These are phyloP conservation scores for Cardamine chenopodiifolia DNA, from an alignment of 345 rosid genomes.

Conservation along the genomic window DNA sequence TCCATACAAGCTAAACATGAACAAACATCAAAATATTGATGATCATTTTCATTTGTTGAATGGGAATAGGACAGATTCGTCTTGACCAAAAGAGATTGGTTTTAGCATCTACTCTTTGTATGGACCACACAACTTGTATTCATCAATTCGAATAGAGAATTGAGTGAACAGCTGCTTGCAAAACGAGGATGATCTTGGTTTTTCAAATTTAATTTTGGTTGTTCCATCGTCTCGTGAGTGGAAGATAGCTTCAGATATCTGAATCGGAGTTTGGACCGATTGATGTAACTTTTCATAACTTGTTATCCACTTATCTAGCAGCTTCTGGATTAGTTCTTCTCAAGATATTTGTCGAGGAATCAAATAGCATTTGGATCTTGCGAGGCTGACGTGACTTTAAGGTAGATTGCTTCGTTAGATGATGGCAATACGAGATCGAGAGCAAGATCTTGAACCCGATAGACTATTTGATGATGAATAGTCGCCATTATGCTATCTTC, in stretches of 20 bases:
- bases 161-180: background rate
- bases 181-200: background rate
- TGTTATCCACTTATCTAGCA: background rate
- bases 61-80: background rate
- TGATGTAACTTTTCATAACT: background rate
- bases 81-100: background rate
- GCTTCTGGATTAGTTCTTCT: background rate
- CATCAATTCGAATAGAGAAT: background rate
- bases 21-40: background rate
- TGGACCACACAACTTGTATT: background rate
- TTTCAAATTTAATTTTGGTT: background rate
- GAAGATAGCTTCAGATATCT: background rate
- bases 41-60: background rate
- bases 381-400: background rate
- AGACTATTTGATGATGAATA: background rate
- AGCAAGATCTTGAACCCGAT: background rate
- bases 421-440: background rate
- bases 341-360: background rate
- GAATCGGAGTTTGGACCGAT: background rate
- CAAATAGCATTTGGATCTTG: background rate
- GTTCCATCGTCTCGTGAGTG: background rate
- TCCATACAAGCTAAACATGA: background rate
- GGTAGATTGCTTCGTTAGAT: background rate
- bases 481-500: background rate
- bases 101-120: background rate